Evolutionary conservation across 306 rosid species (phyloP).

Genomic region (Pyrus bretschneideri): DNA sequence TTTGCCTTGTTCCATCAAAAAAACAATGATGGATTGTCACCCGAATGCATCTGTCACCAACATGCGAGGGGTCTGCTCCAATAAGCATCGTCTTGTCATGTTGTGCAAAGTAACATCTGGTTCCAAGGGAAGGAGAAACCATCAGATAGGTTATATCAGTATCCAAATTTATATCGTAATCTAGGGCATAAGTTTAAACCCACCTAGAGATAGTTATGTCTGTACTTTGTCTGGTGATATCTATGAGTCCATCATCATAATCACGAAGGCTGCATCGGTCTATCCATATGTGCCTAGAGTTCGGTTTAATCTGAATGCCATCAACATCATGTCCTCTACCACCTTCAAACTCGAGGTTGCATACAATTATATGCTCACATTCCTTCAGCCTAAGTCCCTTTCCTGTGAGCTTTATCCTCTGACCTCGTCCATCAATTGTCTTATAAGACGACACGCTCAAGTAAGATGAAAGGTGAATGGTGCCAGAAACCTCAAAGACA

Average conservation of each 20-base stretch:
- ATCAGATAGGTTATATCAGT: background rate
- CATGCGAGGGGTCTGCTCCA: slow-evolving; percentile 33
- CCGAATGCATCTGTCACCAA: slow-evolving; percentile 34
- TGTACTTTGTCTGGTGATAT: slow-evolving; percentile 33
- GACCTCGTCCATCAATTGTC: slow-evolving; percentile 35
- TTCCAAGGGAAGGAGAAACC: background rate
- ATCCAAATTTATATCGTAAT: background rate
- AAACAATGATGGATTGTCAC: slow-evolving; percentile 38
- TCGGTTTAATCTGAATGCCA: slow-evolving; percentile 37
- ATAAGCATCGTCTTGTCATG: slow-evolving; percentile 41
- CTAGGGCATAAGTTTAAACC: background rate
- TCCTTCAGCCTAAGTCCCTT: slow-evolving; percentile 36
- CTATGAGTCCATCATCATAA: slow-evolving; percentile 33
- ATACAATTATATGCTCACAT: slow-evolving; percentile 30
- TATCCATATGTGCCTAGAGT: slow-evolving; percentile 33
- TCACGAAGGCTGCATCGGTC: slow-evolving; percentile 37
- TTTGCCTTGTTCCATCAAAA: slow-evolving; percentile 32
- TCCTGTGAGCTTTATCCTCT: slow-evolving; percentile 27
- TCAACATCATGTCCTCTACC: slow-evolving; percentile 37
- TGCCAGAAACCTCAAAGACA: slow-evolving; percentile 61
- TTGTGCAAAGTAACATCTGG: slow-evolving; percentile 28
- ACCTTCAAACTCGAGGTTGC: slow-evolving; percentile 35
- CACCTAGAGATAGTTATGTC: slow-evolving; percentile 34
- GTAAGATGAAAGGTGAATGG: slow-evolving; percentile 30
- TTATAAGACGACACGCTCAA: slow-evolving; percentile 28